A percentile compares a stretch with the other conserved stretches of the same genome.
phyloP scores from a whole-genome alignment of 2,329 filamentous ascomycete species.

The Hypoxylon sp. region DNA sequence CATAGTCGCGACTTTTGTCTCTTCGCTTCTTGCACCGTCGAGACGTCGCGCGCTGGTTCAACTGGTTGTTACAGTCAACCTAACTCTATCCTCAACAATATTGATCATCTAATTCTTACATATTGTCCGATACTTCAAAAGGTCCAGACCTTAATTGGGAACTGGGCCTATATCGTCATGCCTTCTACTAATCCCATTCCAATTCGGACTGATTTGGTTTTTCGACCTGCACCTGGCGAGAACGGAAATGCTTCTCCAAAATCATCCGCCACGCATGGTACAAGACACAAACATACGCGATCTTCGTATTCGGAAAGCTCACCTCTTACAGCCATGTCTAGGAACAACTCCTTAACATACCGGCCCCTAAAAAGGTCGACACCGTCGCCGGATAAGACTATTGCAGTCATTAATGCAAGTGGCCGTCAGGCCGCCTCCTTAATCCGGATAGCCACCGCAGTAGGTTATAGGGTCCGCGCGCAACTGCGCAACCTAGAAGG shows the following conservation, averaged over 20 bases:
- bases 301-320: conserved; percentile 75
- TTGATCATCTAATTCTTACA: conserved; percentile 16
- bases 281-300: conserved; percentile 72
- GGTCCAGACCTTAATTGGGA: conserved; percentile 24
- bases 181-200: conserved; percentile 54
- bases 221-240: conserved; percentile 52
- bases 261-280: conserved; percentile 43
- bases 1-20: conserved; percentile 29
- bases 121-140: conserved; percentile 20
- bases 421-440: conserved; percentile 96
- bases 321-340: conserved; percentile 64
- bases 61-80: conserved; percentile 11
- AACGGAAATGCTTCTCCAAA: conserved; percentile 51
- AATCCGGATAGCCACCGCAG: conserved; percentile 91
- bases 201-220: conserved; percentile 54
- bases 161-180: conserved; percentile 45
- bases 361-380: conserved; percentile 72
- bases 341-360: conserved; percentile 74
- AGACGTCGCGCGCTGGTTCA: conserved; percentile 24
- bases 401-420: conserved; percentile 95
- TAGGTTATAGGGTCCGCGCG: conserved; percentile 93
- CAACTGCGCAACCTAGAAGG: conserved; percentile 91
- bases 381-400: conserved; percentile 79
- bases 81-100: conserved; percentile 24
- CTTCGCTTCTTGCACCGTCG: conserved; percentile 33